Conservation (phyloP, 257 asterid genomes). For the Gynochthodes officinalis region DNA sequence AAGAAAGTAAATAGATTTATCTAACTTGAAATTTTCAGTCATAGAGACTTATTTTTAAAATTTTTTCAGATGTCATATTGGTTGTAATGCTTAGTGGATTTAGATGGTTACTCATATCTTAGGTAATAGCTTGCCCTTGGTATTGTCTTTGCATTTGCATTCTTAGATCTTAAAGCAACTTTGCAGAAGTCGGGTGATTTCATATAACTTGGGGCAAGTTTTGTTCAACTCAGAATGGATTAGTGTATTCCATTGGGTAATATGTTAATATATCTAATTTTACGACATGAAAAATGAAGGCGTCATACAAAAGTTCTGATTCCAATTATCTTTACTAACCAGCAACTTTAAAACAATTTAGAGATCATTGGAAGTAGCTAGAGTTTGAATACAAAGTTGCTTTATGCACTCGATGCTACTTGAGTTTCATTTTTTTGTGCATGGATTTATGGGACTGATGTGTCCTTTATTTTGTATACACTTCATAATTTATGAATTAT, state of each 20-base stretch:
- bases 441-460: not conserved
- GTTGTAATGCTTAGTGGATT: not conserved
- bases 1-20: not conserved
- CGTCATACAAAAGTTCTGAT: too few species aligned
- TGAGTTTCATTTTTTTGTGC: not conserved
- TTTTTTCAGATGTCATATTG: too few species aligned
- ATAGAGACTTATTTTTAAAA: not conserved
- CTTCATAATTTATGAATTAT: not conserved
- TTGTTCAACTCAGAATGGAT: not conserved
- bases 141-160: too few species aligned
- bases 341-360: not conserved
- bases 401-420: not conserved
- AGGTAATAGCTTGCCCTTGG: not conserved
- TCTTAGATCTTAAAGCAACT: too few species aligned
- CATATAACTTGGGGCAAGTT: not conserved
- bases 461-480: too few species aligned
- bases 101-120: not conserved
- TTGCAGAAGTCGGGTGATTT: not conserved
- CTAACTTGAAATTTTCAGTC: too few species aligned
- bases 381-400: not conserved
- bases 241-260: not conserved
- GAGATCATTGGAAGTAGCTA: not conserved
- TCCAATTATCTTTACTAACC: not conserved
- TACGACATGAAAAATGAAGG: too few species aligned
- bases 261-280: not conserved